These are phyloP conservation scores for Pleurotus cornucopiae DNA, from an alignment of 768 basidiomycete genomes.

Conservation along the genomic window DNA sequence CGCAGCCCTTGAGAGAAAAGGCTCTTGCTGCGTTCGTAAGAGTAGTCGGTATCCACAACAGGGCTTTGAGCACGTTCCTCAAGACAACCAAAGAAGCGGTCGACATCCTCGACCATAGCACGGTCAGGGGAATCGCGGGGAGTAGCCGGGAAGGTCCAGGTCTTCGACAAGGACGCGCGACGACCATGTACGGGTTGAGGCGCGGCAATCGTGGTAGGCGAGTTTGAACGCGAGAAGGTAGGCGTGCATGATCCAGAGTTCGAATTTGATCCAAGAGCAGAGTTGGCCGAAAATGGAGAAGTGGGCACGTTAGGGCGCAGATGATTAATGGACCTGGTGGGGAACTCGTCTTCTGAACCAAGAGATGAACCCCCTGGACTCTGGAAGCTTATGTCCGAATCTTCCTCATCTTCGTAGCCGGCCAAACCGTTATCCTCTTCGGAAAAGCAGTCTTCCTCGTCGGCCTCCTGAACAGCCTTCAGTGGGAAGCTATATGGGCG, in stretches of 20 bases:
- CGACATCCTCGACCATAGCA: constrained; percentile 45
- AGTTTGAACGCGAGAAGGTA: constrained; percentile 24
- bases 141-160: constrained; percentile 56
- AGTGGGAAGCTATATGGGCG: constrained; percentile 36
- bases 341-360: constrained; percentile 48
- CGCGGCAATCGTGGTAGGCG: constrained; percentile 14
- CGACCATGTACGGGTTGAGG: constrained; percentile 23
- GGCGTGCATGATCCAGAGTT: background rate
- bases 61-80: constrained; percentile 38
- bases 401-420: constrained; percentile 70
- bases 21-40: constrained; percentile 55
- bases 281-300: constrained; percentile 5
- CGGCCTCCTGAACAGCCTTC: constrained; percentile 58
- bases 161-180: constrained; percentile 51
- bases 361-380: constrained; percentile 46
- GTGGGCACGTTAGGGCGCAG: constrained; percentile 17
- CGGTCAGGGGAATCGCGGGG: constrained; percentile 24
- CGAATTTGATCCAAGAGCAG: background rate
- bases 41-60: constrained; percentile 35
- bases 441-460: constrained; percentile 32
- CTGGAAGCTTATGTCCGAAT: constrained; percentile 44
- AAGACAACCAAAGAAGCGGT: constrained; percentile 74
- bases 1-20: constrained; percentile 53
- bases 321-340: constrained; percentile 21
- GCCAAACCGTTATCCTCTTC: constrained; percentile 56